A percentile compares a stretch with the other conserved stretches of the same genome.
phyloP scores from a whole-genome alignment of 306 rosid genomes.

The Vigna mungo region DNA sequence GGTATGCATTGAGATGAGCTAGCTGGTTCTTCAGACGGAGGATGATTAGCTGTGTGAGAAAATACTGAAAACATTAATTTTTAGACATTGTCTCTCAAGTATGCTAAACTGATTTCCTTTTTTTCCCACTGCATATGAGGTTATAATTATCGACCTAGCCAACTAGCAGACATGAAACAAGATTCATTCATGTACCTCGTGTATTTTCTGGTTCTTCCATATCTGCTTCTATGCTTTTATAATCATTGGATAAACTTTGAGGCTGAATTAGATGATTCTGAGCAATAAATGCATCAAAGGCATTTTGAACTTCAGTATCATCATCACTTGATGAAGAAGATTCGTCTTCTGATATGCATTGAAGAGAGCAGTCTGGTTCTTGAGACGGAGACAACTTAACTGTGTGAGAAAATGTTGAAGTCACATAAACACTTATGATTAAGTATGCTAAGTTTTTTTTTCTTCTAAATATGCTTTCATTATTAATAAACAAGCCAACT shows the following conservation, averaged over 20 bases:
- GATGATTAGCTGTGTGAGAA: slow-evolving; percentile 39
- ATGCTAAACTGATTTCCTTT: slow-evolving; percentile 4
- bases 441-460: slow-evolving; percentile 12
- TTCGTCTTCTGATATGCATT: slow-evolving; percentile 49
- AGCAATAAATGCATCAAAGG: slow-evolving; percentile 47
- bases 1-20: slow-evolving; percentile 40
- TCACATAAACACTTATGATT: slow-evolving; percentile 1
- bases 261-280: slow-evolving; percentile 51
- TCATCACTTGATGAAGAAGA: slow-evolving; percentile 51
- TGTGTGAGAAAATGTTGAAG: slow-evolving; percentile 34
- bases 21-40: slow-evolving; percentile 42
- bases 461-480: slow-evolving; percentile 20
- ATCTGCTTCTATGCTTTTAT: slow-evolving; percentile 42
- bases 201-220: slow-evolving; percentile 44
- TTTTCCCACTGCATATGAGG: slow-evolving; percentile 17
- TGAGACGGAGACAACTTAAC: slow-evolving; percentile 41
- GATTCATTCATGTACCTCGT: slow-evolving; percentile 56
- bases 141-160: slow-evolving; percentile 30
- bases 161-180: slow-evolving; percentile 11
- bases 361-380: slow-evolving; percentile 44
- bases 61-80: slow-evolving; percentile 32
- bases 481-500: slow-evolving; percentile 30
- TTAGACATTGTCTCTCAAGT: slow-evolving; percentile 24
- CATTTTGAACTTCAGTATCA: slow-evolving; percentile 50
- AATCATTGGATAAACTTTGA: slow-evolving; percentile 38